Percentiles rank a stretch among this genome's conserved stretches.
Conservation (phyloP, 805 yeast genomes). For the Saturnispora besseyi region DNA sequence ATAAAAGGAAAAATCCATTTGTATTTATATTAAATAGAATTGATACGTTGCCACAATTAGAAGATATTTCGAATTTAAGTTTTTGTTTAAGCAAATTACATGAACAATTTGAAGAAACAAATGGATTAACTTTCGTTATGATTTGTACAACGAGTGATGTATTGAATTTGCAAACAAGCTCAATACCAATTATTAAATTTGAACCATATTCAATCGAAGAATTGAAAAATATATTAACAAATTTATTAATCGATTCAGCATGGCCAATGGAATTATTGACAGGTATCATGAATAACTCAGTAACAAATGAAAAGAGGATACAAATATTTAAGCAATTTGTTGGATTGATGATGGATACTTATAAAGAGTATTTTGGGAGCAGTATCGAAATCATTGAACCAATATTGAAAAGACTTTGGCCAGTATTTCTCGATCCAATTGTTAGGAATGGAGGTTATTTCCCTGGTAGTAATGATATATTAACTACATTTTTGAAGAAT, state of each 20-base stretch:
- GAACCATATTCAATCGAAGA: slow-evolving; percentile 31
- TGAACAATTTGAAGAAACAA: slow-evolving; percentile 30
- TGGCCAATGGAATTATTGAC: slow-evolving; percentile 11
- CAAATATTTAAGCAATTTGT: slow-evolving; percentile 27
- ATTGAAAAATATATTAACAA: slow-evolving; percentile 29
- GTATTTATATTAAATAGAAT: slow-evolving; percentile 40
- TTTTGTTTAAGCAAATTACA: slow-evolving; percentile 34
- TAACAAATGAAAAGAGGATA: slow-evolving; percentile 11
- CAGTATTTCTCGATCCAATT: slow-evolving; percentile 23
- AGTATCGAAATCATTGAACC: slow-evolving; percentile 31
- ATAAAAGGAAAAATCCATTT: slow-evolving; percentile 24
- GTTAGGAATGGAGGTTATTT: slow-evolving; percentile 14
- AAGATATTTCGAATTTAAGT: slow-evolving; percentile 30
- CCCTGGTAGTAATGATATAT: slow-evolving; percentile 21
- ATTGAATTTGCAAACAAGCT: slow-evolving; percentile 28
- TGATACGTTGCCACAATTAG: slow-evolving; percentile 31
- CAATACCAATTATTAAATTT: slow-evolving; percentile 35
- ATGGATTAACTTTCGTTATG: slow-evolving; percentile 30
- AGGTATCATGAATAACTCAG: slow-evolving; percentile 1
- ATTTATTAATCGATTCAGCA: slow-evolving; percentile 10
- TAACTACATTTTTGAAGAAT: slow-evolving; percentile 22
- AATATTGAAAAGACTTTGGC: slow-evolving; percentile 25
- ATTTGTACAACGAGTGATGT: slow-evolving; percentile 35
- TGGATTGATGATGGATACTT: slow-evolving; percentile 38
- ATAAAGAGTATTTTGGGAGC: slow-evolving; percentile 36